Base-by-base conservation (phyloP, 176 grass and related monocot species). In the Lolium multiflorum region DNA sequence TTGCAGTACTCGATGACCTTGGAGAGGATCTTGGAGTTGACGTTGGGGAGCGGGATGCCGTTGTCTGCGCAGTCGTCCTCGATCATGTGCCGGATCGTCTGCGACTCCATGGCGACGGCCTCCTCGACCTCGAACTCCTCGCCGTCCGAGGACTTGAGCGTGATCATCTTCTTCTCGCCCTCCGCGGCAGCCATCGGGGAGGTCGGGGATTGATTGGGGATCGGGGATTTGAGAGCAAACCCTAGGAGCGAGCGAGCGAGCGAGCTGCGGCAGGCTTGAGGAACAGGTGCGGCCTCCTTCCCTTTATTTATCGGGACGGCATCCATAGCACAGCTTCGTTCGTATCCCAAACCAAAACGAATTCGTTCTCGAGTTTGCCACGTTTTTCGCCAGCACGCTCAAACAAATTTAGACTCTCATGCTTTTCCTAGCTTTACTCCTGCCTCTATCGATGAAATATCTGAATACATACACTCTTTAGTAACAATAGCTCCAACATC, bases 1-100 rank as follows among this genome's bases (percentile, higher is more conserved):
- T 79, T 85, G 84, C 91, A 96, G 75, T 95, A 95, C 60, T 95
- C 87, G 81, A 95, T 89, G 3, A 93, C 91, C 94, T 91, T 95
- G 67, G 81, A 52, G 2, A 95, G 89, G 86, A 93, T 93, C 70
- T 90, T 89, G 28, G 78, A 82, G 91, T 71, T 93, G 84, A 91
- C 81, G 78, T 91, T 89, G 52, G 89, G 89, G 24, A 93, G 87
- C 18, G 91, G 91, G 82, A 96, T 89, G 35, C 62, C 62, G 62
- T 65, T 65, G 62, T 65, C 62, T 24, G 62, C 62, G 62, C 62
- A 65, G 62, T 65, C 62, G 62, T 65, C 62, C 62, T 65, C 62
- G 25, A 65, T 65, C 62, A 65, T 65, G 62, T 65, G 62, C 24
- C 62, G 62, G 62, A 65, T 65, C 4, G 25, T 65, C 62, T 65